Conservation (phyloP, 495 filamentous ascomycete genomes). For the Neurospora tetrasperma region DNA sequence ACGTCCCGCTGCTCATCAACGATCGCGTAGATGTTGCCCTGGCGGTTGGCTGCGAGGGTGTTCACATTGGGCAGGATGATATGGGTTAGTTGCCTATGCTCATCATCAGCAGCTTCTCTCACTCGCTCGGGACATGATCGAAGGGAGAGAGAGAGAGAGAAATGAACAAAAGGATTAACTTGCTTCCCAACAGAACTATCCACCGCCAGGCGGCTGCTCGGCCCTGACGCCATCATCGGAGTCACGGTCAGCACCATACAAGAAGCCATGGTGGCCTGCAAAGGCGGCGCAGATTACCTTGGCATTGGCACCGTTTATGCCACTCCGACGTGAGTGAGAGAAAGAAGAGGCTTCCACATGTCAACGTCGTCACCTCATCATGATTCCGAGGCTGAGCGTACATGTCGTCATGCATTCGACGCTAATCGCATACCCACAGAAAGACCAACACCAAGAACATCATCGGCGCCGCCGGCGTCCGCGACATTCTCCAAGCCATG, state of each 20-base stretch:
- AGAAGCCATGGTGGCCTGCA: slow-evolving; percentile 56
- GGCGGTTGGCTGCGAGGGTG: slow-evolving; percentile 76
- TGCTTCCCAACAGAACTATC: slow-evolving; percentile 37
- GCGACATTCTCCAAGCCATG: slow-evolving; percentile 54
- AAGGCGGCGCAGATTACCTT: slow-evolving; percentile 73
- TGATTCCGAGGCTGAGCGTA: neutral
- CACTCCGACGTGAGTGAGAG: slow-evolving; percentile 56
- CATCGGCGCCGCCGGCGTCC: slow-evolving; percentile 71
- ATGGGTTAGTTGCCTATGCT: slow-evolving; percentile 46
- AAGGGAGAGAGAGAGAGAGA: neutral
- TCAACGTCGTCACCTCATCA: neutral
- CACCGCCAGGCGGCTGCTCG: slow-evolving; percentile 61
- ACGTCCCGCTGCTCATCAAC: slow-evolving; percentile 83
- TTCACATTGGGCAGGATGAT: slow-evolving; percentile 93
- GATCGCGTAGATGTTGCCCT: slow-evolving; percentile 90
- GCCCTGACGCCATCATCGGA: slow-evolving; percentile 53
- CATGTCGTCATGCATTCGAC: neutral
- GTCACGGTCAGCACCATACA: slow-evolving; percentile 61
- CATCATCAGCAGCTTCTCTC: neutral
- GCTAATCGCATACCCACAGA: slow-evolving; percentile 21
- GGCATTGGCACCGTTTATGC: slow-evolving; percentile 82
- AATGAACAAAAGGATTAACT: neutral
- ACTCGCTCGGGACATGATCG: neutral
- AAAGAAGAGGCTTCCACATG: neutral
- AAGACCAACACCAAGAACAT: slow-evolving; percentile 72